Conservation (phyloP, 164 flowering plant species). For the Umbellularia californica region DNA sequence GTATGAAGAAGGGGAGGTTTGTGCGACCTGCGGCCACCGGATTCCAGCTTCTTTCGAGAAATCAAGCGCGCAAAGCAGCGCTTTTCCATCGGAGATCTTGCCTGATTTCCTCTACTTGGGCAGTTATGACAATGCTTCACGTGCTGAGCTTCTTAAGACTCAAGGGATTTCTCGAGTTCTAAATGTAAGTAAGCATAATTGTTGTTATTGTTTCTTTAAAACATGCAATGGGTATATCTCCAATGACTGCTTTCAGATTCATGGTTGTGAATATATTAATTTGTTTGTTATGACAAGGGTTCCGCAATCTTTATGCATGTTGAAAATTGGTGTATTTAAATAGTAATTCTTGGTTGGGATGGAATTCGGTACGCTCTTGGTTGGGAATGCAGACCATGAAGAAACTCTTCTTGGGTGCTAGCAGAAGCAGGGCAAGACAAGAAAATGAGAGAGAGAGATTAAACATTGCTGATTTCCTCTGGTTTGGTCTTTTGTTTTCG, state of each 20-base stretch:
- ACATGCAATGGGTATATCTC: neutral
- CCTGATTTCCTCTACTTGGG: slow-evolving; percentile 90
- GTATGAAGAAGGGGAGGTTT: slow-evolving; percentile 88
- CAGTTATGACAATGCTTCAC: slow-evolving; percentile 91
- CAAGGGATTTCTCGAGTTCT: slow-evolving; percentile 86
- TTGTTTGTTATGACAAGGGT: neutral
- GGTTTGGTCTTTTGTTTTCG: too few relatives aligned
- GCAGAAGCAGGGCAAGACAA: too few relatives aligned
- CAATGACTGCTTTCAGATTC: neutral
- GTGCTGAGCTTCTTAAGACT: slow-evolving; percentile 81
- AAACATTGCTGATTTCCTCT: too few relatives aligned
- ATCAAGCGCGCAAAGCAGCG: slow-evolving; percentile 45
- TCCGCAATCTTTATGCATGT: neutral
- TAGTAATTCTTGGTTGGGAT: too few relatives aligned
- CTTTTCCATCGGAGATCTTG: slow-evolving; percentile 82
- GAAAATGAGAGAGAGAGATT: too few relatives aligned
- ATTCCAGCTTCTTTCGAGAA: slow-evolving; percentile 40
- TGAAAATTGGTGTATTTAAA: neutral
- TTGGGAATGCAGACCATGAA: too few relatives aligned
- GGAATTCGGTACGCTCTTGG: too few relatives aligned
- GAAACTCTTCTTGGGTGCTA: too few relatives aligned
- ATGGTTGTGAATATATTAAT: neutral
- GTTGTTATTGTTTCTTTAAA: neutral
- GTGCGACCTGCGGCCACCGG: slow-evolving; percentile 90
- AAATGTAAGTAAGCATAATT: slow-evolving; percentile 45